These are phyloP conservation scores for Neophaeococcomyces mojaviensis DNA, from an alignment of 2,329 filamentous ascomycete species.

Conservation along the genomic window DNA sequence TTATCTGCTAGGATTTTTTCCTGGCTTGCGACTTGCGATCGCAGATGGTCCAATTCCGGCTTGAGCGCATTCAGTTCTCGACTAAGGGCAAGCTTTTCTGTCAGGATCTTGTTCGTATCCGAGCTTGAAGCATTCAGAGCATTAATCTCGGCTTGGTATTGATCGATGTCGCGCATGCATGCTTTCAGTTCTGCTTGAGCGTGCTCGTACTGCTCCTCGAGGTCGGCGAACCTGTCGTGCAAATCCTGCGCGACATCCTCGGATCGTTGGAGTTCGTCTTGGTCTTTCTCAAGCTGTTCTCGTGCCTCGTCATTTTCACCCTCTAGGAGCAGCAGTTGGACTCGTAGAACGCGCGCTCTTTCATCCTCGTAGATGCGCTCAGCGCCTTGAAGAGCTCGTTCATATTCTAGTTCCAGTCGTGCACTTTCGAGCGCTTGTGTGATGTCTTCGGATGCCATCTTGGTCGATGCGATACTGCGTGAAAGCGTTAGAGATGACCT, in stretches of 20 bases:
- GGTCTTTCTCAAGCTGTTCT: constrained; percentile 53
- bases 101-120: constrained; percentile 63
- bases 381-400: constrained; percentile 55
- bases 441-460: constrained; percentile 11
- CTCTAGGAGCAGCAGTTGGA: constrained; percentile 63
- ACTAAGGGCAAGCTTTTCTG: constrained; percentile 55
- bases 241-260: constrained; percentile 44
- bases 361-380: constrained; percentile 68
- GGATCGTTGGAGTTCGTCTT: constrained; percentile 45
- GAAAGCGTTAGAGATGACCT: no score
- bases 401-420: constrained; percentile 62
- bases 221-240: constrained; percentile 28
- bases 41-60: constrained; percentile 56
- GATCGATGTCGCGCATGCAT: constrained; percentile 49
- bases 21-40: constrained; percentile 51
- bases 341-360: constrained; percentile 59
- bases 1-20: constrained; percentile 70
- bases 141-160: constrained; percentile 58
- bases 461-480: constrained; percentile 1
- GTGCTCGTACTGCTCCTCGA: constrained; percentile 43
- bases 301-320: constrained; percentile 66
- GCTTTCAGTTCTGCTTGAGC: constrained; percentile 45
- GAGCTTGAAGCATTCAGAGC: constrained; percentile 59
- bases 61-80: constrained; percentile 53
- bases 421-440: constrained; percentile 41